Evolutionary conservation across 2,329 filamentous ascomycete species (phyloP).

Genomic region (Xylariaceae sp.): DNA sequence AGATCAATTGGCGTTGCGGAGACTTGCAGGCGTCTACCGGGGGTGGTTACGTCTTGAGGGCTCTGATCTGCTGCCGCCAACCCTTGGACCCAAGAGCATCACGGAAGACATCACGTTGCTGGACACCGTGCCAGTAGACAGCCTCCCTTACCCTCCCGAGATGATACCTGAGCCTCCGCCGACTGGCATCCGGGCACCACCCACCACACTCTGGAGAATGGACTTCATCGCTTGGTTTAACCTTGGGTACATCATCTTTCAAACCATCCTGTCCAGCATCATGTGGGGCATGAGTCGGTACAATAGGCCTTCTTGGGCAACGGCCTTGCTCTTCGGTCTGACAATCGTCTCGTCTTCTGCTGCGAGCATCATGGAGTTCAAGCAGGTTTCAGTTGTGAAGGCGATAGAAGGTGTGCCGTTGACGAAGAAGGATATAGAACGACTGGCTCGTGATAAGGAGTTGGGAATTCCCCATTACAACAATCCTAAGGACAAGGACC

Average conservation of each 20-base stretch:
- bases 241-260: constrained; percentile 72
- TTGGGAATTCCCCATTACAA: constrained; percentile 55
- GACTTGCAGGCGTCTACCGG: constrained; percentile 67
- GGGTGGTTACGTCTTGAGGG: constrained; percentile 70
- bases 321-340: constrained; percentile 70
- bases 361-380: constrained; percentile 64
- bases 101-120: constrained; percentile 34
- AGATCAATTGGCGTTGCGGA: constrained; percentile 54
- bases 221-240: constrained; percentile 77
- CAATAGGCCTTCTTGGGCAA: constrained; percentile 71
- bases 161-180: constrained; percentile 62
- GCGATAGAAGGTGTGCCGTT: constrained; percentile 64
- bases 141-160: constrained; percentile 57
- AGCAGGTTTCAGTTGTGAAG: constrained; percentile 69
- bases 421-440: constrained; percentile 49
- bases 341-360: constrained; percentile 64
- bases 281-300: constrained; percentile 79
- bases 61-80: constrained; percentile 52
- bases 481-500: constrained; percentile 48
- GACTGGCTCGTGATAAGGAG: constrained; percentile 48
- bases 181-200: constrained; percentile 64
- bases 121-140: constrained; percentile 34
- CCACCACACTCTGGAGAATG: constrained; percentile 68
- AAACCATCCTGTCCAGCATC: constrained; percentile 65
- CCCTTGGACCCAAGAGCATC: constrained; percentile 50